Evolutionary conservation across 148 eudicot genomes (phyloP), one percentile per base, ranked within the genome.

Genomic region (Rhododendron williamsianum): DNA sequence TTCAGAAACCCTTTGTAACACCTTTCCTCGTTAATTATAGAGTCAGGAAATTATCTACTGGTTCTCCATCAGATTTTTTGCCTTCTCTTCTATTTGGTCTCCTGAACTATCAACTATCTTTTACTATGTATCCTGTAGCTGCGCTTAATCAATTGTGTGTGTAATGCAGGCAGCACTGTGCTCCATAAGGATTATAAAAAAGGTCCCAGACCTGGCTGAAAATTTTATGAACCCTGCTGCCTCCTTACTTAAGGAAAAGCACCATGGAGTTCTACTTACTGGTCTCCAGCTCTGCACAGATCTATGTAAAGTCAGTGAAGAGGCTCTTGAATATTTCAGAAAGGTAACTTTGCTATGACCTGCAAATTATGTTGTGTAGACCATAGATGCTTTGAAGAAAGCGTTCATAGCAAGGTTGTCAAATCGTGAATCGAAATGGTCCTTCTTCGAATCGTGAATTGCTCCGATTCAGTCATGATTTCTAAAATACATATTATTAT

Each of bases 131-230:
- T 21, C 15, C 30, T 87, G 51, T 27, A 56, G 36, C 25, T 63
- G 36, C 63, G 27, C 27, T 63, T 36, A 86, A 35, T 83, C 30
- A 23, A 81, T 56, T 76, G 48, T 84, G 69, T 41, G 13, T 87
- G 80, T 92, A 54, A 90, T 87, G 90, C 90, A 97, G 99, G 99
- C 98, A 87, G 99, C 99, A 69, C 85, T 97, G 73, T 97, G 96
- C 92, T 91, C 96, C 38, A 90, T 94, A 85, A 90, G 99, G 91
- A 97, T 97, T 81, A 92, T 97, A 86, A 95, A 91, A 96, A 96
- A 96, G 89, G 99, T 96, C 65, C 98, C 99, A 36, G 99, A 96
- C 87, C 91, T 96, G 91, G 98, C 97, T n/a, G 99, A 96, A 88
- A 96, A 96, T 84, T 96, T 96, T 77, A 84, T 95, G 33, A 94